Base-by-base conservation (phyloP, 2,329 filamentous ascomycete species). In the Madurella mycetomatis region DNA sequence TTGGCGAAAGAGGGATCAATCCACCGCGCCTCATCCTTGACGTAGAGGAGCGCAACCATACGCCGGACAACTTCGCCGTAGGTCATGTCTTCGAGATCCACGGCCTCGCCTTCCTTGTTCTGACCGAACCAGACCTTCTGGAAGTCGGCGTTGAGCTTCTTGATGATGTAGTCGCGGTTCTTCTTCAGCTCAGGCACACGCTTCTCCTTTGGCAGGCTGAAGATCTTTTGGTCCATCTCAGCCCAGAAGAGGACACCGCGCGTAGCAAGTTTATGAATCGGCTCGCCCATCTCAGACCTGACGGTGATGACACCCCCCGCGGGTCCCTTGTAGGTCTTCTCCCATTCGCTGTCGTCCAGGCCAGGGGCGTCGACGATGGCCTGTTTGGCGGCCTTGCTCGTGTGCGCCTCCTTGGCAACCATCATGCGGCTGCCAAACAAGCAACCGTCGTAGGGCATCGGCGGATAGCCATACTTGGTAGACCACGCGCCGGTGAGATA, bases 171-270 rank as follows among this genome's bases (percentile, higher is more conserved):
- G 47, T 90, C 85, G 49, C 89, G 86, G 68, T 88, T 86, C 76
- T 94, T 95, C 77, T 90, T 90, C 41, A 96, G 80, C 73, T 94
- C 91, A 1, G 87, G 81, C 18, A 96, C 78, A 41, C 91, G 86
- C 79, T 96, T 96, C 67, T 92, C 90, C 77, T 95, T 96, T 73
- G 96, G 92, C 47, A 99, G 77, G 68, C 85, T 88, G 78, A 99
- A 99, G 66, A 99, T 97, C 75, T 95, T 96, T 72, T 95, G 84
- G 68, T 99, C 94, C 91, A 99, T 96, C 75, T 99, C 95, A 47
- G 91, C 87, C 94, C 94, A 99, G 79, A 99, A 96, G 51, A 84
- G 79, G 46, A 99, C 92, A 81, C 94, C 94, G 55, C 95, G 88
- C 47, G 94, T 99, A 15, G 94, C 95, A 56, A 99, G 83, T 78